Percentiles rank a stretch among this genome's conserved stretches.
Conservation (phyloP, 768 basidiomycete genomes). For the Kwoniella dendrophila region DNA sequence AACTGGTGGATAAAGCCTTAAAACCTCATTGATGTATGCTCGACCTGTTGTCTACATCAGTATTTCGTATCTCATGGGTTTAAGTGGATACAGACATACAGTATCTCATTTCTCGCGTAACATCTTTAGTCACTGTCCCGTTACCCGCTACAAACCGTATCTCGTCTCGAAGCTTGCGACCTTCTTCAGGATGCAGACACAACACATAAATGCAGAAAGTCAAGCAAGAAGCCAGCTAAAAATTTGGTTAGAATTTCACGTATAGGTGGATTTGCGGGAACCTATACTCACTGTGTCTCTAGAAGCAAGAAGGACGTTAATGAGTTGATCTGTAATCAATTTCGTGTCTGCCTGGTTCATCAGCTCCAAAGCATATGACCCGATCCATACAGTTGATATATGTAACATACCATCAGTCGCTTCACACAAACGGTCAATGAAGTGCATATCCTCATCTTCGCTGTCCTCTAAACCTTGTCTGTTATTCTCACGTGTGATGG, state of each 20-base stretch:
- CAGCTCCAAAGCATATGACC: neutral
- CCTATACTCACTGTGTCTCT: slow-evolving; percentile 68
- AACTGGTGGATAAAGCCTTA: slow-evolving; percentile 77
- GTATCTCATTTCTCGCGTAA: slow-evolving; percentile 67
- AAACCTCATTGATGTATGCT: slow-evolving; percentile 73
- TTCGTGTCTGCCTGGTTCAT: slow-evolving; percentile 60
- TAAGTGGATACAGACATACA: slow-evolving; percentile 56
- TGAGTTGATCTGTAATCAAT: slow-evolving; percentile 73
- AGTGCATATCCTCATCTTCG: slow-evolving; percentile 21
- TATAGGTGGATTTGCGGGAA: neutral
- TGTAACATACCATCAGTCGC: slow-evolving; percentile 42
- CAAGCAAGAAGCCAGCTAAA: slow-evolving; percentile 69
- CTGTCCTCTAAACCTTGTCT: neutral
- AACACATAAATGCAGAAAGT: slow-evolving; percentile 73
- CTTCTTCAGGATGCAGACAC: slow-evolving; percentile 66
- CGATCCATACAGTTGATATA: neutral
- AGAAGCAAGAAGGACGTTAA: slow-evolving; percentile 75
- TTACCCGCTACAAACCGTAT: slow-evolving; percentile 65
- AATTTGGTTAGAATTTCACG: neutral
- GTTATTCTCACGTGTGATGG: slow-evolving; percentile 12
- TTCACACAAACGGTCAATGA: slow-evolving; percentile 48
- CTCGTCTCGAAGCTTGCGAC: slow-evolving; percentile 64
- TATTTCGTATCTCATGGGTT: neutral
- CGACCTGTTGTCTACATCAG: slow-evolving; percentile 19
- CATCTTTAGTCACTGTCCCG: slow-evolving; percentile 63